These are phyloP conservation scores for Pseudocercospora musae DNA, from an alignment of 2,329 filamentous ascomycete species.

Conservation along the genomic window DNA sequence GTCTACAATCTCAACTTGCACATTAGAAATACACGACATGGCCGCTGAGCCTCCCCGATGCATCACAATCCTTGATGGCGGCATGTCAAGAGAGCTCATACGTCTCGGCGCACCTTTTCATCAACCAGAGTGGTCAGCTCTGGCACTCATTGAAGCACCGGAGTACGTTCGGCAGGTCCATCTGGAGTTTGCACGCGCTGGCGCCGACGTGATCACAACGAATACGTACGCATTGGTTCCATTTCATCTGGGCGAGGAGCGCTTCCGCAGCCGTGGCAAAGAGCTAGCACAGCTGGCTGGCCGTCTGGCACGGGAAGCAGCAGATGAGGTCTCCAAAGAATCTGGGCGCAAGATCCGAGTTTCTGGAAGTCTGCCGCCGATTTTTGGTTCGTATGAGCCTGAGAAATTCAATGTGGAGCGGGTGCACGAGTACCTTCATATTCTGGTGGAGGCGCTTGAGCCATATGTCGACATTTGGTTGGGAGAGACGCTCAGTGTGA, in stretches of 20 bases:
- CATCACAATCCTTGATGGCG: not conserved
- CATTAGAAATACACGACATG: too few relatives aligned
- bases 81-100: not conserved
- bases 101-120: not conserved
- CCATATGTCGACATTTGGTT: not conserved
- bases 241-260: not conserved
- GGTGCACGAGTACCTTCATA: not conserved
- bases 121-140: not conserved
- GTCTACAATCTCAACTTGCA: not conserved
- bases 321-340: not conserved
- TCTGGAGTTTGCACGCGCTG: not conserved
- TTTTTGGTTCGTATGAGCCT: not conserved
- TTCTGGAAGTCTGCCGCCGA: not conserved
- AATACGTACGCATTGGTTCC: not conserved
- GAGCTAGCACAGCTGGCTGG: not conserved
- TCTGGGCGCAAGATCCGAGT: not conserved
- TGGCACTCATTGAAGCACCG: not conserved
- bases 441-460: not conserved
- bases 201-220: not conserved
- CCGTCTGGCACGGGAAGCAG: not conserved
- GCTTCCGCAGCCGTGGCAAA: not conserved
- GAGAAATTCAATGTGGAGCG: not conserved
- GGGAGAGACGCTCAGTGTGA: not conserved
- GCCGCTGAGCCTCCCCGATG: not conserved
- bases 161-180: not conserved